A percentile compares a stretch with the other conserved stretches of the same genome.
Evolutionary conservation across 768 basidiomycete species (phyloP).

Genomic region (Leucogyrophana mollusca): DNA sequence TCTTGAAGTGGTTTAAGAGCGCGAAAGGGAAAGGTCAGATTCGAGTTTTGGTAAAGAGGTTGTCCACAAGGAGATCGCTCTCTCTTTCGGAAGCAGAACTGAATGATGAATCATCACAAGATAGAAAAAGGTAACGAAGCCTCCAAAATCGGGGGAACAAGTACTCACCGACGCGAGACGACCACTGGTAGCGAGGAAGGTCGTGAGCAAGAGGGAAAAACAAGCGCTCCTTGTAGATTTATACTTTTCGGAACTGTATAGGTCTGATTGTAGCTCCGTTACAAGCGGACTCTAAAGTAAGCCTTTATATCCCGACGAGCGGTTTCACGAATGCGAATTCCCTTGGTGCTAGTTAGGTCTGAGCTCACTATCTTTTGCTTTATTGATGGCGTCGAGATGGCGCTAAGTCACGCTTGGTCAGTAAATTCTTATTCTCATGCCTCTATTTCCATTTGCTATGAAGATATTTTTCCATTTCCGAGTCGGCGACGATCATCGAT

Average conservation of each 20-base stretch:
- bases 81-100: slow-evolving; percentile 87
- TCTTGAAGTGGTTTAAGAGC: neutral
- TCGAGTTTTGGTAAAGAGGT: slow-evolving; percentile 45
- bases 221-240: too few relatives aligned
- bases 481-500: slow-evolving; percentile 69
- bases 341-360: too few relatives aligned
- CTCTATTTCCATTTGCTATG: slow-evolving; percentile 33
- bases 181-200: too few relatives aligned
- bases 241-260: slow-evolving; percentile 48
- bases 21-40: slow-evolving; percentile 40
- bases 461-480: slow-evolving; percentile 72
- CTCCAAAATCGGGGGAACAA: too few relatives aligned
- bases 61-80: slow-evolving; percentile 77
- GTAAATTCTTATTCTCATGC: too few relatives aligned
- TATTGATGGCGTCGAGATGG: too few relatives aligned
- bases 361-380: too few relatives aligned
- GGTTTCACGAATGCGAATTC: too few relatives aligned
- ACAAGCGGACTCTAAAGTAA: slow-evolving; percentile 12
- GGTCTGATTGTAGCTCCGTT: slow-evolving; percentile 34
- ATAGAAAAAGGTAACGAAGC: too few relatives aligned
- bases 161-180: too few relatives aligned
- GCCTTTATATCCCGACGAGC: neutral
- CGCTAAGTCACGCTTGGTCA: too few relatives aligned
- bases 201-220: slow-evolving; percentile 6
- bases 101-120: slow-evolving; percentile 57